Evolutionary conservation across 75 land plant species (phyloP).

Genomic region (Larix kaempferi): DNA sequence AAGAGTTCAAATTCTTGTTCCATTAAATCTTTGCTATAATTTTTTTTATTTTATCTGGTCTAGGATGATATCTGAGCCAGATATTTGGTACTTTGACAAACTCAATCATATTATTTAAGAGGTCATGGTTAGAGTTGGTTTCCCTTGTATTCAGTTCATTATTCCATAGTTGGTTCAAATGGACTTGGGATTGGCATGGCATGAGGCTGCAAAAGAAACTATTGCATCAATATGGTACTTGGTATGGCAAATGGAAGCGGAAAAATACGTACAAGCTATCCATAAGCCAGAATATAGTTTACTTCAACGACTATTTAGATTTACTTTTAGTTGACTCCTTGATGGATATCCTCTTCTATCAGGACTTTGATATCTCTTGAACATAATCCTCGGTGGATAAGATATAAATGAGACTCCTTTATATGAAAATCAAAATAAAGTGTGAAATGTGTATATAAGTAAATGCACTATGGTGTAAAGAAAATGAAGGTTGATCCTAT

Average conservation of each 20-base stretch:
- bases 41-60: conserved; percentile 45
- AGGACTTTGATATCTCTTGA: too few relatives aligned
- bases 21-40: conserved; percentile 15
- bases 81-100: conserved; percentile 28
- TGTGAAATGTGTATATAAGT: too few relatives aligned
- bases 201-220: conserved; percentile 15
- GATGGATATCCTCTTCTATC: too few relatives aligned
- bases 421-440: too few relatives aligned
- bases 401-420: too few relatives aligned
- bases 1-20: conserved; percentile 8
- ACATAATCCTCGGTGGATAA: too few relatives aligned
- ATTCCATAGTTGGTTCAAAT: conserved; percentile 37
- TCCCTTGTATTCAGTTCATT: conserved; percentile 55
- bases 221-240: conserved; percentile 69
- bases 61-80: conserved; percentile 17
- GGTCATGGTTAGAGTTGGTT: conserved; percentile 53
- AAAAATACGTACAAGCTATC: not conserved
- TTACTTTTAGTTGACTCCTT: too few relatives aligned
- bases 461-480: too few relatives aligned
- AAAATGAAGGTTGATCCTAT: too few relatives aligned
- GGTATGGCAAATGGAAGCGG: conserved; percentile 66
- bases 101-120: conserved; percentile 52
- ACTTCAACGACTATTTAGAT: too few relatives aligned
- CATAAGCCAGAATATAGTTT: too few relatives aligned
- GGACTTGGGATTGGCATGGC: conserved; percentile 18